Percentiles rank a stretch among this genome's conserved stretches.
phyloP scores from a whole-genome alignment of 805 yeast species.

The Nakazawaea siamensis region DNA sequence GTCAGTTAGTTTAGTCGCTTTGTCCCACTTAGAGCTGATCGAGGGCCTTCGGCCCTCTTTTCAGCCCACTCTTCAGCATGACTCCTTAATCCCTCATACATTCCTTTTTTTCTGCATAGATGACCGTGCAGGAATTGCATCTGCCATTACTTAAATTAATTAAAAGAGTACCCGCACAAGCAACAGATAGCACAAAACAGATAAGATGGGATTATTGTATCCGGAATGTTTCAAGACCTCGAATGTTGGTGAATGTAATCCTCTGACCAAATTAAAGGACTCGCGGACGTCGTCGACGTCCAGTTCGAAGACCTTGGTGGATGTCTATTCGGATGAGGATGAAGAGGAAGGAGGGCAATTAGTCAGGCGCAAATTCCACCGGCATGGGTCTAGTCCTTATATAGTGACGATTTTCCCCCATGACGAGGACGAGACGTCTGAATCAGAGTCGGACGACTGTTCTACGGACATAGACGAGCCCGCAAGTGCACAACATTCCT shows the following conservation, averaged over 20 bases:
- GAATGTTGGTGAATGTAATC: constrained; percentile 1
- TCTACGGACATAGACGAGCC: constrained; percentile 7
- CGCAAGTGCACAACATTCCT: background rate
- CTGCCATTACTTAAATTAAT: too few species aligned
- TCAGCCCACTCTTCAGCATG: too few species aligned
- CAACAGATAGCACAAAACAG: too few species aligned
- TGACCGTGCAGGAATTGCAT: too few species aligned
- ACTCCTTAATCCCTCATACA: too few species aligned
- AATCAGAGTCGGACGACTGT: constrained; percentile 10
- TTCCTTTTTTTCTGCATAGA: too few species aligned
- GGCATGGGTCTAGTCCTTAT: constrained; percentile 9
- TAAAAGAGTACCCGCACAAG: too few species aligned
- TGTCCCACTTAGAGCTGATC: too few species aligned
- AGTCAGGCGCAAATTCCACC: constrained; percentile 13
- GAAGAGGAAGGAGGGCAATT: constrained; percentile 16
- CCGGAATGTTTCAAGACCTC: constrained; percentile 20
- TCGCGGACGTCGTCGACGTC: constrained; percentile 8
- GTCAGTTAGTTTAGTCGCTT: too few species aligned
- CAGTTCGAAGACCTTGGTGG: constrained; percentile 13
- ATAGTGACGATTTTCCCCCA: constrained; percentile 6
- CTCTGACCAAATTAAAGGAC: background rate
- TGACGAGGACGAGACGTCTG: background rate
- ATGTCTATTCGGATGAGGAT: constrained; percentile 11
- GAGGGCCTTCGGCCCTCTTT: too few species aligned
- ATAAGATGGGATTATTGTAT: constrained; percentile 22